Evolutionary conservation across 345 rosid species (phyloP).

Genomic region (Cardamine occulta): DNA sequence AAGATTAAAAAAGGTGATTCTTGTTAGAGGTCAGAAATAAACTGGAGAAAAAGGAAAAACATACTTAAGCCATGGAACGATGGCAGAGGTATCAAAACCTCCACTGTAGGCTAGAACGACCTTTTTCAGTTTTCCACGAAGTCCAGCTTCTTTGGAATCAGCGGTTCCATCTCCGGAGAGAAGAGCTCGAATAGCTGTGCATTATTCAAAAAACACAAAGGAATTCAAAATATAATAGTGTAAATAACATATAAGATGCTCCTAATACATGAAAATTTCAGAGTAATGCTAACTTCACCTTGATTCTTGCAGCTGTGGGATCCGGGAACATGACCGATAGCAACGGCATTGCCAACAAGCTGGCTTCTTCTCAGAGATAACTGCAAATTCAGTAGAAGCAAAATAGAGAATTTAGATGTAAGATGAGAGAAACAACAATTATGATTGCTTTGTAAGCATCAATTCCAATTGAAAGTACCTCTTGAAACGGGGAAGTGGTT

Average conservation of each 20-base stretch:
- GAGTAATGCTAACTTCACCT: constrained; percentile 26
- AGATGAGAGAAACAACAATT: background rate
- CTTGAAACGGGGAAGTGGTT: constrained; percentile 29
- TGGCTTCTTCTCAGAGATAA: constrained; percentile 35
- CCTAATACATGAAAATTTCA: background rate
- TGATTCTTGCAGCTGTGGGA: constrained; percentile 35
- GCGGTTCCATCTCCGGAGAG: constrained; percentile 47
- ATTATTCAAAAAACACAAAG: background rate
- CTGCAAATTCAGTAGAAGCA: constrained; percentile 11
- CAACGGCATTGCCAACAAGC: constrained; percentile 36
- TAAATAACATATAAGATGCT: background rate
- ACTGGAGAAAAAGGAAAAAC: constrained; percentile 13
- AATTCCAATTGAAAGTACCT: background rate
- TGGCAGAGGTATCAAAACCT: constrained; percentile 94
- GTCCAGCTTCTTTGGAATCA: constrained; percentile 53
- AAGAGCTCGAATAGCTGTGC: constrained; percentile 65
- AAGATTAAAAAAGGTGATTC: background rate
- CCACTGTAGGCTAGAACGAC: constrained; percentile 98
- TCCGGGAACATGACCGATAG: constrained; percentile 6
- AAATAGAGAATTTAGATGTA: constrained; percentile 5
- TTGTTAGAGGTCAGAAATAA: background rate
- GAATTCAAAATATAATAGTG: background rate
- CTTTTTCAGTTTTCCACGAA: constrained; percentile 82
- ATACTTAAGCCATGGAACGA: constrained; percentile 97
- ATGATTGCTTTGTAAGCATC: background rate